Evolutionary conservation across 148 eudicot genomes (phyloP).

Genomic region (Vaccinium corymbosum): DNA sequence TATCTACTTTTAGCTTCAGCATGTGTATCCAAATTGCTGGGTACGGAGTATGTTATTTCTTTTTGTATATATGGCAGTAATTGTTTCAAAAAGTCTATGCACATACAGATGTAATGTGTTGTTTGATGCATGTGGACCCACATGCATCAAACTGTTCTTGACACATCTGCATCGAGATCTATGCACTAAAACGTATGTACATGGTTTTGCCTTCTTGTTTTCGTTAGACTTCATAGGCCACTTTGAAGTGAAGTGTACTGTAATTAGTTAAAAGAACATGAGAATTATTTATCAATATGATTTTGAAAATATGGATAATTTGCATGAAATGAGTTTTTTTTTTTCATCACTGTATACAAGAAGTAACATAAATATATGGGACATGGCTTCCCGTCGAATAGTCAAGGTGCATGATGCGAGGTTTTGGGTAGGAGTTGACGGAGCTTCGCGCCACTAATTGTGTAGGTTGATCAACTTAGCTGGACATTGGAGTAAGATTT

Average conservation of each 20-base stretch:
- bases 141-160: background rate
- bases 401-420: too few relatives aligned
- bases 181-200: background rate
- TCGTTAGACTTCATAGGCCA: background rate
- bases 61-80: background rate
- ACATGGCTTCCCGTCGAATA: background rate
- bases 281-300: background rate
- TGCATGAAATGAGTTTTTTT: background rate
- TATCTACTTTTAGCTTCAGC: background rate
- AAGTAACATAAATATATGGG: background rate
- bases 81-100: background rate
- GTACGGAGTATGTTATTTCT: background rate
- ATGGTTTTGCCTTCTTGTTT: background rate
- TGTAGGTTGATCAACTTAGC: background rate
- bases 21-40: background rate
- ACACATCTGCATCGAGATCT: background rate
- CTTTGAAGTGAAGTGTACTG: background rate
- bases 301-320: background rate
- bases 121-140: background rate
- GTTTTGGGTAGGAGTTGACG: background rate
- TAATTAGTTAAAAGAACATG: background rate
- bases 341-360: background rate
- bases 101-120: background rate
- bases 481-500: background rate
- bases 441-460: background rate